phyloP scores from a whole-genome alignment of 1,139 yeast species.

The Blastobotrys arbuscula region DNA sequence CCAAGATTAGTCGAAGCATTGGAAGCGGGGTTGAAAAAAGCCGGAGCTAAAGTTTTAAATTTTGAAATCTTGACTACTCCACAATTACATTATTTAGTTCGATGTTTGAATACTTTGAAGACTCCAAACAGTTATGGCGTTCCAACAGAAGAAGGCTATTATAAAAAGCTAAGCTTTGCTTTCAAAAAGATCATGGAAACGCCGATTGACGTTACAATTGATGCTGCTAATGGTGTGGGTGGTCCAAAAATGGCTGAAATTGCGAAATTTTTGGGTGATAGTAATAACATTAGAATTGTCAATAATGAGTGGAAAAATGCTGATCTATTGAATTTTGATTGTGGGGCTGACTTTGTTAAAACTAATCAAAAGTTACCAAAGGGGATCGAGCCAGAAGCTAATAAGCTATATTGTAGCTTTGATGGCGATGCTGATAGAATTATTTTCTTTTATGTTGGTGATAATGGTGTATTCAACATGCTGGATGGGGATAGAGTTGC shows the following conservation, averaged over 20 bases:
- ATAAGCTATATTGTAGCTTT: conserved; percentile 66
- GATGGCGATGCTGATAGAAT: conserved; percentile 98
- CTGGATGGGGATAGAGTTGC: conserved; percentile 95
- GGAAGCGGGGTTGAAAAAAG: conserved; percentile 57
- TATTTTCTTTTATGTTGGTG: conserved; percentile 67
- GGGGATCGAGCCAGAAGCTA: conserved; percentile 40
- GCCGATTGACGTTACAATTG: conserved; percentile 50
- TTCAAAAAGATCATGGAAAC: conserved; percentile 39
- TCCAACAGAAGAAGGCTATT: conserved; percentile 66
- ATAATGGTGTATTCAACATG: conserved; percentile 48
- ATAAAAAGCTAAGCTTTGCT: conserved; percentile 51
- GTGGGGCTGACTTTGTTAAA: conserved; percentile 97
- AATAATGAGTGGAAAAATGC: conserved; percentile 59
- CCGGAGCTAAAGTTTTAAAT: conserved; percentile 46
- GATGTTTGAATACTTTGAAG: conserved; percentile 55
- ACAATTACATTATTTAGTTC: conserved; percentile 82
- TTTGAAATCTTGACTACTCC: conserved; percentile 85
- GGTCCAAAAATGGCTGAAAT: conserved; percentile 64
- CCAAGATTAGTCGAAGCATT: conserved; percentile 57
- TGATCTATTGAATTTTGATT: conserved; percentile 57
- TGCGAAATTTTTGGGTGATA: conserved; percentile 37
- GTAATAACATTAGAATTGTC: conserved; percentile 45
- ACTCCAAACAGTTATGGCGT: conserved; percentile 49
- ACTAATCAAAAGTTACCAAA: conserved; percentile 77
- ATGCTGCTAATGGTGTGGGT: conserved; percentile 95